Base-by-base conservation (phyloP, 2,329 filamentous ascomycete genomes). In the Colletotrichum acutatum region DNA sequence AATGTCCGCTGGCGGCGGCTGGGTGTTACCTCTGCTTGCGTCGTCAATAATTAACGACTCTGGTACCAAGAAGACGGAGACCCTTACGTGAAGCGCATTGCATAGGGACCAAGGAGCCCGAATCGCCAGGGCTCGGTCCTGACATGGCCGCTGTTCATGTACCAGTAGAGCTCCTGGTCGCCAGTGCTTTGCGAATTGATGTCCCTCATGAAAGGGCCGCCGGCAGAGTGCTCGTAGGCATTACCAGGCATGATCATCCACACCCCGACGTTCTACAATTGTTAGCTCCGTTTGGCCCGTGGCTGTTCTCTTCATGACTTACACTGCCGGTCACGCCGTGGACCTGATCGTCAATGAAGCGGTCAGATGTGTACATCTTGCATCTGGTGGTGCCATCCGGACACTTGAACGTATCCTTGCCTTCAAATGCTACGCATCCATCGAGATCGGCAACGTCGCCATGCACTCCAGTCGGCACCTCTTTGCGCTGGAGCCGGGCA, bases 101-200 rank as follows among this genome's bases (percentile, higher is more conserved):
- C 87, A 71, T 91, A 91, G 0, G 89, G 89, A 1, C 90, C 89
- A 74, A 89, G 85, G 61, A 91, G 83, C 1, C 90, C 90, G 77
- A 85, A 86, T n/a, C 90, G 84, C 80, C 81, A 89, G 19, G 79
- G 77, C 77, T 91, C 90, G 0, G 89, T 91, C 75, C 86, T 83
- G 8, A 85, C 85, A 68, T 91, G 89, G 46, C 85, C 85, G 3
- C 86, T 89, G 80, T 91, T 91, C 85, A 90, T 90, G 80, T 90
- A 91, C 79, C 87, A 90, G 75, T 89, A 90, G 0, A 91, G 83
- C 7, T 82, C 87, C 58, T 83, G 88, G 26, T 82, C 80, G 1
- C 86, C 87, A 7, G 87, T 87, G 79, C 87, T 88, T 79, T 91
- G 90, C 46, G 85, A 82, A 80, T 90, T 86, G 77, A 90, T 90